Conservation (phyloP, 495 filamentous ascomycete species). For the Annulohypoxylon moriforme region DNA sequence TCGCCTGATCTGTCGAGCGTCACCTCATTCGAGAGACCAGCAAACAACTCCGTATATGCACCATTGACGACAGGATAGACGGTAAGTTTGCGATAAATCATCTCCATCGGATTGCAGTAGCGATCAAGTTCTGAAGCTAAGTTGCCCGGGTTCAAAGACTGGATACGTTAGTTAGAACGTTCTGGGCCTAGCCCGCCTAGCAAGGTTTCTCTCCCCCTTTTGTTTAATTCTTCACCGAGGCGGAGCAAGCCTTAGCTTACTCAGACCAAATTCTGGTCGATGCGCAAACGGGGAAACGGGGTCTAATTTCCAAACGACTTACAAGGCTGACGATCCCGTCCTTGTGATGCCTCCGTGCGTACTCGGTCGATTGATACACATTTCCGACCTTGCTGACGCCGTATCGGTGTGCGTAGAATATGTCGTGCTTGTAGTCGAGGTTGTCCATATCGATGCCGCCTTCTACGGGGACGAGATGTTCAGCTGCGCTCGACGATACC, state of each 20-base stretch:
- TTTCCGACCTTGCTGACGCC: slow-evolving; percentile 59
- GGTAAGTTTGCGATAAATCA: slow-evolving; percentile 27
- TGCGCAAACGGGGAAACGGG: slow-evolving; percentile 15
- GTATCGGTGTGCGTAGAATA: slow-evolving; percentile 46
- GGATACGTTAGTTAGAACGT: slow-evolving; percentile 9
- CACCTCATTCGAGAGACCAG: slow-evolving; percentile 56
- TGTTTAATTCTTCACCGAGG: background rate
- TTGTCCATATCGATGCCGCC: slow-evolving; percentile 51
- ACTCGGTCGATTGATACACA: slow-evolving; percentile 53
- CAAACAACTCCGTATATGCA: slow-evolving; percentile 60
- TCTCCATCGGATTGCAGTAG: slow-evolving; percentile 22
- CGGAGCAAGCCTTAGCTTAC: background rate
- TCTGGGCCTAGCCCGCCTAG: slow-evolving; percentile 7
- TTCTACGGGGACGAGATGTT: slow-evolving; percentile 38
- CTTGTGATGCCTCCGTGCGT: slow-evolving; percentile 47
- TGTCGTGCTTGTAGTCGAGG: slow-evolving; percentile 47
- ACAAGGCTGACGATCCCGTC: slow-evolving; percentile 52
- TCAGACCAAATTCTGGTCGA: background rate
- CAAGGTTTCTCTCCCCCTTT: background rate
- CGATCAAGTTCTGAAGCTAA: slow-evolving; percentile 59
- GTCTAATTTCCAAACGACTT: slow-evolving; percentile 27
- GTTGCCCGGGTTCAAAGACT: slow-evolving; percentile 57
- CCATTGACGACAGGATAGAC: slow-evolving; percentile 50
- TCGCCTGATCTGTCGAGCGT: slow-evolving; percentile 43
- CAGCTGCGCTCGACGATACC: slow-evolving; percentile 50